Conservation (phyloP, 1,284 basidiomycete species). For the Ceratobasidium sp. region DNA sequence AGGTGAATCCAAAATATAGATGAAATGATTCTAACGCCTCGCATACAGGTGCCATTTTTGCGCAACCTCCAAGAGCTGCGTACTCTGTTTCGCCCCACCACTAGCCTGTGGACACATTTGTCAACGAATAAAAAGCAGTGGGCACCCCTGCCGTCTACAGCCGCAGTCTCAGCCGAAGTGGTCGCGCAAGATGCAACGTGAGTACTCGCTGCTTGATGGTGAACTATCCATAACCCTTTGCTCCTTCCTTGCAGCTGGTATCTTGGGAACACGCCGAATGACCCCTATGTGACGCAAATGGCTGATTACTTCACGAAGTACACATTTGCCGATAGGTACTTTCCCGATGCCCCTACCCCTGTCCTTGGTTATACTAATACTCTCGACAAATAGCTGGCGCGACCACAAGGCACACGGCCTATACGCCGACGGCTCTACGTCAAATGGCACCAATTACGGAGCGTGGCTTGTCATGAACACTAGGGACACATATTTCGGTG, state of each 20-base stretch:
- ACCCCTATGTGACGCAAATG: constrained; percentile 48
- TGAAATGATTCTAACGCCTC: not conserved
- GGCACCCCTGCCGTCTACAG: constrained; percentile 50
- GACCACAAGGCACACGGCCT: constrained; percentile 50
- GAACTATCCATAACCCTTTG: not conserved
- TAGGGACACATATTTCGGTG: constrained; percentile 52
- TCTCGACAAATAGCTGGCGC: constrained; percentile 22
- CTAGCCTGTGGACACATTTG: constrained; percentile 50
- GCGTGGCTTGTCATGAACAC: constrained; percentile 53
- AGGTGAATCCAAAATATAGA: constrained; percentile 26
- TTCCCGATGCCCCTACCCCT: not conserved
- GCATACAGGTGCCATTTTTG: constrained; percentile 40
- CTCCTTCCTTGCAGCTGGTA: constrained; percentile 49
- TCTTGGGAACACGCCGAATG: constrained; percentile 48
- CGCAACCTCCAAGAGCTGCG: constrained; percentile 50
- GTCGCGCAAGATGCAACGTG: constrained; percentile 53
- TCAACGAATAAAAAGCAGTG: constrained; percentile 49
- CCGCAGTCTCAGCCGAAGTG: constrained; percentile 47
- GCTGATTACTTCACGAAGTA: constrained; percentile 54
- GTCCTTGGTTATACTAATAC: not conserved
- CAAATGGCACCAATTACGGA: constrained; percentile 50
- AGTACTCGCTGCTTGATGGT: not conserved
- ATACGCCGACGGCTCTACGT: constrained; percentile 51
- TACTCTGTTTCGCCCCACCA: constrained; percentile 50
- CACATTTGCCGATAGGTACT: constrained; percentile 49